Base-by-base conservation (phyloP, 352 stramenopile species). In the Labyrinthula sp. region DNA sequence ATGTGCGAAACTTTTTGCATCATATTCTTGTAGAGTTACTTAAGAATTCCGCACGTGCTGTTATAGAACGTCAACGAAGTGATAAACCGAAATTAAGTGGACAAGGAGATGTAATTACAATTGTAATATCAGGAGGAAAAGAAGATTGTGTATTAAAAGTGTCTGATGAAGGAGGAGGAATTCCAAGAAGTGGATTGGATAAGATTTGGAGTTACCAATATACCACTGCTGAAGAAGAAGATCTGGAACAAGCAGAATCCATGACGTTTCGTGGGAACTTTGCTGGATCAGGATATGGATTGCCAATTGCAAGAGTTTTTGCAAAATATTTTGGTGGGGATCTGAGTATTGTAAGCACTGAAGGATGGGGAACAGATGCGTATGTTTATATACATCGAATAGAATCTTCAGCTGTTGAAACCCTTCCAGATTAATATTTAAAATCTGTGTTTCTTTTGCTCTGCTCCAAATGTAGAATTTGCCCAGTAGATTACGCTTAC, bases 21-120 rank as follows among this genome's bases (percentile, higher is more conserved):
- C 93, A 97, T 68, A 95, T 97, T 64, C 64, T 97, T 18, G 88
- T 99, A 48, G 90, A 99, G 64, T 72, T 99, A 33, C 74, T 98
- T 50, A 99, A 99, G 70, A 98, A 98, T 62, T 86, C 75, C 6
- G 93, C 97, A 84, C 72, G 89, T 37, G 91, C 91, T 0, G 94
- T 94, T 5, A 73, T 94, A 25, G 91, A 99, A 63, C n/a, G n/a
- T n/a, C n/a, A n/a, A n/a, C n/a, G n/a, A n/a, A n/a, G n/a, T n/a
- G n/a, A n/a, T n/a, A n/a, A n/a, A n/a, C n/a, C n/a, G n/a, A n/a
- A n/a, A n/a, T n/a, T n/a, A n/a, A n/a, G n/a, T n/a, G n/a, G n/a
- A n/a, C 85, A 97, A 52, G 85, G 97, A 54, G 70, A 93, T 6
- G 81, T 86, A 5, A 95, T 99, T 40, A 92, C 93, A 50, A 87